Evolutionary conservation across 2,329 filamentous ascomycete genomes (phyloP), one percentile per base, ranked within the genome.

Genomic region (Ophiosphaerella narmari): DNA sequence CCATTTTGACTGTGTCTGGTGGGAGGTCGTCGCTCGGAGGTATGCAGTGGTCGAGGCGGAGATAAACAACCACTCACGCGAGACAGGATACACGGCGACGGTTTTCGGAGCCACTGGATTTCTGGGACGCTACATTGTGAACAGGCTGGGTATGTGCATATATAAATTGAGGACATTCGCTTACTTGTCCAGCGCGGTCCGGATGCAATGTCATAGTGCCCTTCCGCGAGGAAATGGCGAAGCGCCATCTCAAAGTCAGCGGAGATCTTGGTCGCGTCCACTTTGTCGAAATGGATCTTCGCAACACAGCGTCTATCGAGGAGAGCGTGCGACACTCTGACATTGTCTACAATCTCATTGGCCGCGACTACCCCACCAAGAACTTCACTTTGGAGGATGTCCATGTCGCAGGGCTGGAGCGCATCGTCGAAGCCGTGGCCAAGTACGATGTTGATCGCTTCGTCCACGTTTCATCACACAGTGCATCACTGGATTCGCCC

Each of bases 361-460:
- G 94, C 59, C 89, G 93, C 57, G 89, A 93, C 75, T 97, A 97
- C 74, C 90, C 93, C 59, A 99, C 94, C 65, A 99, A 99, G 82
- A 99, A 99, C 82, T 99, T 97, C 76, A 85, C 88, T 48, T 82
- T 96, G 54, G 88, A 90, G 65, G 93, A 97, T 72, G 91, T 97
- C 36, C 91, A 99, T 68, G 85, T 97, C 34, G 91, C 96, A 74
- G 91, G 93, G 55, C 88, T 89, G 14, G 89, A 95, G 78, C 88
- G 94, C 62, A 99, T 99, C 66, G 90, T 85, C 43, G 91, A 96
- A 72, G 91, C 94, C 45, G 91, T 91, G 45, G 94, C 93, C 67
- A 99, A 99, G 78, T 99, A 99, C 77, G 93, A 99, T 68, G 86
- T 97, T 62, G 94, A 99, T 77, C 87, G 94, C 59, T 99, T 90